Evolutionary conservation across 331 rosid genomes (phyloP), one percentile per base, ranked within the genome.

Genomic region (Malus hybrid): DNA sequence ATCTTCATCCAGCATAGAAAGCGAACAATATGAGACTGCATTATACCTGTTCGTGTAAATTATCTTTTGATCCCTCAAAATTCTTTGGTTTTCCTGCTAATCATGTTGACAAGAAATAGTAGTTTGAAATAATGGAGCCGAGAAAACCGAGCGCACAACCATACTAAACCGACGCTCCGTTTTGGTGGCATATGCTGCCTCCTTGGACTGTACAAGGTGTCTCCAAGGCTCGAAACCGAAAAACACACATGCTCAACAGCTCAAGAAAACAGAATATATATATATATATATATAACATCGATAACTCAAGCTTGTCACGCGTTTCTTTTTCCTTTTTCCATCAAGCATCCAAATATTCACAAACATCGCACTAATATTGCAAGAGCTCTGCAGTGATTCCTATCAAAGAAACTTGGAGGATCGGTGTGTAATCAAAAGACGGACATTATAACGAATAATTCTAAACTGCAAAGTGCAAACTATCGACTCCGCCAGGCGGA

Each of bases 401-500:
- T 36, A 2, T 61, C 66, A 9, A 33, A 7, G 36, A 16, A 46
- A 44, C 16, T 46, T 14, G 57, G 15, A 74, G 20, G 15, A 14
- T 59, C 62, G 15, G 22, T 12, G 66, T 39, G 39, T 22, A 3
- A n/a, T 24, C 28, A 16, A 6, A 13, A 34, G 76, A 20, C 36
- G 14, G 12, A 36, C 36, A 15, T 28, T 2, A 8, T 16, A 27
- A 60, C n/a, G 29, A 29, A 57, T 12, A 31, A 12, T 46, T 28
- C 22, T 11, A 18, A 62, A 13, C 61, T 46, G 48, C 31, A 18
- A 62, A 13, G 52, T 46, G 48, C 31, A 46, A 9, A 44, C 85
- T 91, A 90, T 73, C 96, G 87, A 31, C 83, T 78, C 79, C 98
- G 84, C 97, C 99, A 95, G 73, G 85, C 79, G 54, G 99, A 88